These are phyloP conservation scores for Wickerhamiella australiensis DNA, from an alignment of 805 yeast species.

Conservation along the genomic window DNA sequence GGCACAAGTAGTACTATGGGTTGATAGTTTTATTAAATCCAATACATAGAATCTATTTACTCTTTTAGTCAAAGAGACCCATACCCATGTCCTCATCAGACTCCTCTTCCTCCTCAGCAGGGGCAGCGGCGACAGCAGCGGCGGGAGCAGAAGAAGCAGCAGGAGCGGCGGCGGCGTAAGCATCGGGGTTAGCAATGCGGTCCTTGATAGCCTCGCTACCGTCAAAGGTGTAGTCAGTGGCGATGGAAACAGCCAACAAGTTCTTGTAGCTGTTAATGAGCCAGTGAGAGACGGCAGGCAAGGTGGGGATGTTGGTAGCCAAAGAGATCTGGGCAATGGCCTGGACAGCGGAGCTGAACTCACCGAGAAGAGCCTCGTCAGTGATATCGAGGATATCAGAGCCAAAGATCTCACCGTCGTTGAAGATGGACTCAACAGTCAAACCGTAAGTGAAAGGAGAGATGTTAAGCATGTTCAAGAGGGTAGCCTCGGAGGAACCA, in stretches of 20 bases:
- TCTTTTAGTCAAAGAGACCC: constrained; percentile 92
- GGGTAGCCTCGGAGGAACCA: constrained; percentile 98
- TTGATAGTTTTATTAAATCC: too few relatives aligned
- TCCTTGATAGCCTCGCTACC: constrained; percentile 98
- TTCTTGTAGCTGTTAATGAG: constrained; percentile 99
- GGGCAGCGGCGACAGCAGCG: constrained; percentile 53
- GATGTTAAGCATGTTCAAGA: constrained; percentile 98
- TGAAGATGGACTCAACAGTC: constrained; percentile 93
- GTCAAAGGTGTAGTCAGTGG: constrained; percentile 97
- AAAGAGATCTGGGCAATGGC: constrained; percentile 92
- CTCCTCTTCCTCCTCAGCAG: constrained; percentile 62
- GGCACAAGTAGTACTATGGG: too few relatives aligned
- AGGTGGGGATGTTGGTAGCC: constrained; percentile 98
- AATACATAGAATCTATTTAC: too few relatives aligned
- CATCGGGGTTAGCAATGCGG: constrained; percentile 99
- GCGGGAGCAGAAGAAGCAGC: constrained; percentile 74
- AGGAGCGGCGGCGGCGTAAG: constrained; percentile 99
- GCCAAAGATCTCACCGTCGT: constrained; percentile 97
- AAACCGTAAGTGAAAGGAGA: constrained; percentile 99
- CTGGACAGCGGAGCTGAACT: constrained; percentile 85
- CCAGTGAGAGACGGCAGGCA: constrained; percentile 98
- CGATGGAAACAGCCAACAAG: constrained; percentile 93
- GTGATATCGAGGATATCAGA: constrained; percentile 94
- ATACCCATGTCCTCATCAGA: constrained; percentile 77
- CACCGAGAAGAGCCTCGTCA: constrained; percentile 86